These are phyloP conservation scores for Saturnispora gosingensis DNA, from an alignment of 805 yeast genomes.

Conservation along the genomic window DNA sequence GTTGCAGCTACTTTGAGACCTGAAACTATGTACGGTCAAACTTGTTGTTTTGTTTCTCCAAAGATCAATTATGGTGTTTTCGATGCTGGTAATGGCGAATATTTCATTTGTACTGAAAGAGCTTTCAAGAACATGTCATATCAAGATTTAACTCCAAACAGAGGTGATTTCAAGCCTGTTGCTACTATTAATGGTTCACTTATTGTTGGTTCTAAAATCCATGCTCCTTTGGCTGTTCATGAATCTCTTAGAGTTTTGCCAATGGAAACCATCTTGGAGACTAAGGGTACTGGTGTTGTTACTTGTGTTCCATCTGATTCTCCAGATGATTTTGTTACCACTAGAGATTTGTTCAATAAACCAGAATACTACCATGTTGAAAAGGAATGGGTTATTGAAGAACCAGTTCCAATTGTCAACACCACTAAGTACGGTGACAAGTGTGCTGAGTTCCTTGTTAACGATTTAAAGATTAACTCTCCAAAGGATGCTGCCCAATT, in stretches of 20 bases:
- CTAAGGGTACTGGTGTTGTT: constrained; percentile 98
- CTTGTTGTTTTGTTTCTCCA: constrained; percentile 96
- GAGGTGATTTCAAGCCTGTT: constrained; percentile 66
- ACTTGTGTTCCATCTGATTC: constrained; percentile 99
- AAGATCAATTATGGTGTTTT: constrained; percentile 87
- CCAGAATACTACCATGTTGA: constrained; percentile 84
- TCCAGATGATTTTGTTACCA: constrained; percentile 92
- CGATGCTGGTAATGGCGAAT: constrained; percentile 69
- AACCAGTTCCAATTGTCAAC: constrained; percentile 61
- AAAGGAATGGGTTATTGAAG: constrained; percentile 75
- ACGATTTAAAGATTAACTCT: constrained; percentile 83
- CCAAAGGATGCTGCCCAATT: constrained; percentile 85
- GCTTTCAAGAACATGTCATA: constrained; percentile 96
- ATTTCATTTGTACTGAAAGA: constrained; percentile 82
- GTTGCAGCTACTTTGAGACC: constrained; percentile 98
- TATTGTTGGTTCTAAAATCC: constrained; percentile 78
- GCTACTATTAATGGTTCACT: constrained; percentile 56
- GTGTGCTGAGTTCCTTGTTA: constrained; percentile 77
- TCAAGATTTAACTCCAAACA: constrained; percentile 83
- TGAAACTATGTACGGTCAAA: constrained; percentile 98
- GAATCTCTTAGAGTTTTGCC: constrained; percentile 77
- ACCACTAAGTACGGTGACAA: constrained; percentile 84
- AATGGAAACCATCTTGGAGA: constrained; percentile 93
- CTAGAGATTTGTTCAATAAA: constrained; percentile 74
- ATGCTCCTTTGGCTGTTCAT: constrained; percentile 72